Percentiles rank a stretch among this genome's conserved stretches.
Conservation (phyloP, 805 yeast genomes). For the Wickerhamomyces queroliae region DNA sequence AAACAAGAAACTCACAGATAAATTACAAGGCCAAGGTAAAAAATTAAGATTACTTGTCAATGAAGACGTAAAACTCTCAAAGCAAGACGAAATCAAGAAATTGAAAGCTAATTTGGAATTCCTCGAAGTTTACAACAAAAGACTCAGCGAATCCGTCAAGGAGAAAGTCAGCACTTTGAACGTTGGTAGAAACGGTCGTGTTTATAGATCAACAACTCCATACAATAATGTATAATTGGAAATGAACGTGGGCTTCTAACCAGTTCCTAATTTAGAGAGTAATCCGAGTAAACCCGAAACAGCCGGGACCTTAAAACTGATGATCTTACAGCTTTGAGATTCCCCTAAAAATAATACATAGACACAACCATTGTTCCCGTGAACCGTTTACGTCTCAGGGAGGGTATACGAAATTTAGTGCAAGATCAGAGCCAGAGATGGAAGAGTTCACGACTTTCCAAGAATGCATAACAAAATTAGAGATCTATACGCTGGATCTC, state of each 20-base stretch:
- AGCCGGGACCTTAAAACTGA: no score
- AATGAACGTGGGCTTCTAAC: no score
- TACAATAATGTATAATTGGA: no score
- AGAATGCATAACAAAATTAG: not conserved
- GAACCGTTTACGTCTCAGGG: constrained; percentile 6
- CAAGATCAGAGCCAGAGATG: not conserved
- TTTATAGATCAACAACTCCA: constrained; percentile 23
- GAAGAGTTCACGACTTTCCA: not conserved
- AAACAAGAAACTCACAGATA: constrained; percentile 22
- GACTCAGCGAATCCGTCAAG: constrained; percentile 13
- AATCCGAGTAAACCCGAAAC: no score
- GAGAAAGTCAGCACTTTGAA: constrained; percentile 15
- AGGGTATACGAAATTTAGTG: not conserved
- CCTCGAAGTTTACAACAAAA: constrained; percentile 12
- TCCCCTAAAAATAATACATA: no score
- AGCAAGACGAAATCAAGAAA: constrained; percentile 2
- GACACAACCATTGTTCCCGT: no score
- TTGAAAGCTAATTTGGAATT: constrained; percentile 12
- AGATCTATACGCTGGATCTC: not conserved
- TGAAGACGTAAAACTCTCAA: constrained; percentile 5
- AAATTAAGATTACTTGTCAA: constrained; percentile 18
- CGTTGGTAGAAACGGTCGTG: constrained; percentile 23
- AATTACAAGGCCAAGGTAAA: constrained; percentile 29
- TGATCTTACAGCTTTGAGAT: no score
- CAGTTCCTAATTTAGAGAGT: no score